Evolutionary conservation across 441 rosid species (phyloP), one percentile per base, ranked within the genome.

Genomic region (Biscutella laevigata): DNA sequence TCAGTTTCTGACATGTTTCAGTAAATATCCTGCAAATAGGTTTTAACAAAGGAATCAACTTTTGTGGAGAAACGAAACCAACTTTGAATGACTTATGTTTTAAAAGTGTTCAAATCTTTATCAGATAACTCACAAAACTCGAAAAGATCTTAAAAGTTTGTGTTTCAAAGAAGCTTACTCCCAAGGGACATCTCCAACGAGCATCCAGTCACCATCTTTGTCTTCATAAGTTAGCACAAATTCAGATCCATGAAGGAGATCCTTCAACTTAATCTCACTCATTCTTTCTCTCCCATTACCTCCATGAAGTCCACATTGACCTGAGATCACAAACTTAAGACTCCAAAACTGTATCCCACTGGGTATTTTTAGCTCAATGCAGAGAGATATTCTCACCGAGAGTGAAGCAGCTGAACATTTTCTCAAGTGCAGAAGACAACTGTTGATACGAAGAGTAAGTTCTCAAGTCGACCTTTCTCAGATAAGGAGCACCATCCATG

Each of bases 121-220:
- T n/a, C n/a, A n/a, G n/a, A n/a, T n/a, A n/a, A n/a, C n/a, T 12
- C 32, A 40, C 12, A 5, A 19, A 28, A 16, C 27, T 9, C 5
- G 11, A 2, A 39, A 15, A 55, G 12, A 15, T 14, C 32, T 1
- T 6, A 28, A 47, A 8, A 0, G 2, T n/a, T 12, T 19, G 57
- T 36, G 47, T 20, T 33, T 2, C 42, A 42, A 38, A 50, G 40
- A 42, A 66, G 66, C 96, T 73, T 77, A 91, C 98, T 71, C 79
- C 98, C 98, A 91, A 0, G 98, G 98, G 5, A 90, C 98, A 72
- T 90, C 98, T 30, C 98, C 98, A 3, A 90, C 90, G 21, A 90
- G 95, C 98, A 90, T 90, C 96, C 98, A 90, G 39, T 90, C 98
- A n/a, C 96, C 95, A 70, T 90, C 96, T 66, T 81, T 90, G 69